Percentiles rank a stretch among this genome's conserved stretches.
Conservation (phyloP, 2,329 filamentous ascomycete genomes). For the Peltaster fructicola region DNA sequence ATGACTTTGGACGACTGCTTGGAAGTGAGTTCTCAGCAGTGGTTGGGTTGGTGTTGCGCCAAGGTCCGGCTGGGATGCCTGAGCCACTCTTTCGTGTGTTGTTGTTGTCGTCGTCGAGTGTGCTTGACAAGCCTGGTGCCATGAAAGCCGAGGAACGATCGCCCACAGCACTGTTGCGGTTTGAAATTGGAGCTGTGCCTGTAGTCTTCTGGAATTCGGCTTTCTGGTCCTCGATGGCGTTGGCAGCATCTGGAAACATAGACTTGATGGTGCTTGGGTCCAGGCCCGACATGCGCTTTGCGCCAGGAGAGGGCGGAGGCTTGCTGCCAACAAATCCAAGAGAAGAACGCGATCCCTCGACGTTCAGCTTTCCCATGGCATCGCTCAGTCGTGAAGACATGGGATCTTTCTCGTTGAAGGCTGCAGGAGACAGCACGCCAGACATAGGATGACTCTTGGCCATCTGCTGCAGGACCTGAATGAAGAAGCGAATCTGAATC, state of each 20-base stretch:
- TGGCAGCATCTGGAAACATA: slow-evolving; percentile 97
- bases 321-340: slow-evolving; percentile 46
- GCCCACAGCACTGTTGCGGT: slow-evolving; percentile 78
- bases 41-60: slow-evolving; percentile 35
- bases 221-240: slow-evolving; percentile 96
- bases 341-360: slow-evolving; percentile 74
- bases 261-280: slow-evolving; percentile 88
- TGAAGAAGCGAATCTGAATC: slow-evolving; percentile 98
- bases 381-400: slow-evolving; percentile 94
- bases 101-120: slow-evolving; percentile 34
- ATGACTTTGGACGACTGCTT: slow-evolving; percentile 55
- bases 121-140: slow-evolving; percentile 56
- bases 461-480: slow-evolving; percentile 97
- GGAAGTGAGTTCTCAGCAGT: slow-evolving; percentile 32
- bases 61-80: slow-evolving; percentile 60
- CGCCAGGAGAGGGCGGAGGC: slow-evolving; percentile 56
- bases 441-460: slow-evolving; percentile 96
- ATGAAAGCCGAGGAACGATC: slow-evolving; percentile 52
- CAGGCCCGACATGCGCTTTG: slow-evolving; percentile 87
- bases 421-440: slow-evolving; percentile 79
- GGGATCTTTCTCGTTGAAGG: slow-evolving; percentile 87
- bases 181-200: slow-evolving; percentile 73
- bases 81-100: slow-evolving; percentile 40
- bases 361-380: slow-evolving; percentile 87
- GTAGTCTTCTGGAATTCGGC: slow-evolving; percentile 94